These are phyloP conservation scores for Cryptosporidium tyzzeri DNA, from an alignment of 169 alveolate genomes.

Conservation along the genomic window DNA sequence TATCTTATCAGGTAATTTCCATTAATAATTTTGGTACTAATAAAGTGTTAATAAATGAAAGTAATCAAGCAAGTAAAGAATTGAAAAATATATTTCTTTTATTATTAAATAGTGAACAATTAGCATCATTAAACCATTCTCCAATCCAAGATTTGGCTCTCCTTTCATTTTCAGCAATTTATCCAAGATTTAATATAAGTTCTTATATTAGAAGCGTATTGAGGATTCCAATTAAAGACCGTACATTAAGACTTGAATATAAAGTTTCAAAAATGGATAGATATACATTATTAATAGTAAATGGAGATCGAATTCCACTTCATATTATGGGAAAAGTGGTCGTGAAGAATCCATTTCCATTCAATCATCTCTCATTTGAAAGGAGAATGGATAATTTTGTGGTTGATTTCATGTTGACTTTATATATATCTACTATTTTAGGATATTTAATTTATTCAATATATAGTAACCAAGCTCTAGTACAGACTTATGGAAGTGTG, in stretches of 20 bases:
- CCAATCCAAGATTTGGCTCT: conserved; percentile 62
- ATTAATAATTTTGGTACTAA: not conserved
- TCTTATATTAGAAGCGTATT: conserved; percentile 49
- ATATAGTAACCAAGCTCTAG: conserved; percentile 8
- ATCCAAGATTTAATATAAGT: conserved; percentile 39
- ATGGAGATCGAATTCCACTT: conserved; percentile 65
- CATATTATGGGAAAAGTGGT: conserved; percentile 33
- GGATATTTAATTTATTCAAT: conserved; percentile 14
- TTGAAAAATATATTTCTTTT: conserved; percentile 25
- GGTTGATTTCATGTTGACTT: conserved; percentile 33
- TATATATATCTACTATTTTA: conserved; percentile 21
- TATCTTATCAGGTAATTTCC: not conserved
- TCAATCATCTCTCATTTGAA: conserved; percentile 64
- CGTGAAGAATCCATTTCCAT: conserved; percentile 45
- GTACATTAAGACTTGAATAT: conserved; percentile 15
- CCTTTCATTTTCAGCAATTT: conserved; percentile 31
- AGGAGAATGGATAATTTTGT: conserved; percentile 55
- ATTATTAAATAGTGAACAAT: conserved; percentile 52
- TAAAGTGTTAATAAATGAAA: not conserved
- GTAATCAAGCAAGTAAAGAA: not conserved
- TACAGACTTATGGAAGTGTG: conserved; percentile 16
- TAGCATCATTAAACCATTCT: conserved; percentile 61
- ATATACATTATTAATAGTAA: conserved; percentile 62
- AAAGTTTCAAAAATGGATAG: conserved; percentile 38
- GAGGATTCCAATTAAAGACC: conserved; percentile 40